Base-by-base conservation (phyloP, 805 yeast genomes). In the Jamesozyma lodderae region DNA sequence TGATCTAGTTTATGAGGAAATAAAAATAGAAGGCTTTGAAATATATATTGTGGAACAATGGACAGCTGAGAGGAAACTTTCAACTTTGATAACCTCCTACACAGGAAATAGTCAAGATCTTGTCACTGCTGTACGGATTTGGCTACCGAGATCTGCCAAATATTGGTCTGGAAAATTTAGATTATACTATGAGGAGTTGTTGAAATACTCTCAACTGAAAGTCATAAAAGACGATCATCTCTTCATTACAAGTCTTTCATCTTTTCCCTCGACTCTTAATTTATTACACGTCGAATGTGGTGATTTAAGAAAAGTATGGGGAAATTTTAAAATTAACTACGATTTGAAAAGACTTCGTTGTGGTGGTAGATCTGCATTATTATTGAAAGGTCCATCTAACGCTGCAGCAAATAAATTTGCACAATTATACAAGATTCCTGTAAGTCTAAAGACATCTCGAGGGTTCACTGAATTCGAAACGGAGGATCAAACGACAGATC, bases 21-120 rank as follows among this genome's bases (percentile, higher is more conserved):
- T 77, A 4, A 62, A 60, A 8, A 66, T 81, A 18, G 50, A 66
- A 1, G 97, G 98, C 1, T 86, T 81, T 55, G 97, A 92, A 59
- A 73, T 83, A 13, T 92, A 92, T 57, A 68, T 92, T 27, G 95
- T 90, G 9, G 97, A 92, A 57, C 96, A 90, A 59, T 92, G 98
- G 98, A 80, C 83, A 3, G 70, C 81, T 24, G 79, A 78, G 41
- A 67, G 97, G 32, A 67, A 72, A 30, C 63, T 76, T 10, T 77
- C 83, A 19, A 69, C 81, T 1, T 69, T 82, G 4, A 79, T 90
- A 14, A 76, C 92, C 1, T 75, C 90, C 0, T 92, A 73, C 58
- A 90, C 97, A 0, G 98, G 98, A 3, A 83, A 86, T 52, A 54
- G 73, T 4, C 66, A 67, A n/a, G 83, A 86, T 47, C 61, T 62